Conservation (phyloP, 495 filamentous ascomycete species). For the Aspergillus ostianus region DNA sequence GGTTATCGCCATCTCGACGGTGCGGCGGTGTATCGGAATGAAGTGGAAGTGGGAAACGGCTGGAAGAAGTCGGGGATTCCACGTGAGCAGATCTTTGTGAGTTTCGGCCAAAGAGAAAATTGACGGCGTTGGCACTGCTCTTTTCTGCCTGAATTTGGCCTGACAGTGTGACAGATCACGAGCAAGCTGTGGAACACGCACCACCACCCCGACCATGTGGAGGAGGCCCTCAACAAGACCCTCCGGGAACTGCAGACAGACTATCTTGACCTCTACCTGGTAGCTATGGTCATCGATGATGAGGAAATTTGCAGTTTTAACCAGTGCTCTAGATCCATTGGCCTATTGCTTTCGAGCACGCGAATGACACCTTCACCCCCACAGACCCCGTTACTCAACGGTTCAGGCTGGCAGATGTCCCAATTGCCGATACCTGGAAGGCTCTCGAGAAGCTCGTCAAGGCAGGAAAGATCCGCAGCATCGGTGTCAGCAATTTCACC, state of each 20-base stretch:
- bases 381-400: conserved; percentile 34
- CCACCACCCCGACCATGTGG: conserved; percentile 40
- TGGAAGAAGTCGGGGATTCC: conserved; percentile 43
- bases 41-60: conserved; percentile 43
- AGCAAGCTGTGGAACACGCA: conserved; percentile 48
- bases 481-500: conserved; percentile 81
- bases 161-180: conserved; percentile 37
- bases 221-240: conserved; percentile 41
- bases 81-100: conserved; percentile 43
- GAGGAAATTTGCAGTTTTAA: background rate
- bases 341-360: conserved; percentile 60
- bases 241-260: conserved; percentile 43
- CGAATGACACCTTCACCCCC: conserved; percentile 46
- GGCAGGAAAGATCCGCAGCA: conserved; percentile 66
- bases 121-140: background rate
- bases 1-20: conserved; percentile 49
- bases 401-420: conserved; percentile 35
- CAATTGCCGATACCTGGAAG: conserved; percentile 58
- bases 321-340: conserved; percentile 31
- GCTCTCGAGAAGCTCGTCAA: conserved; percentile 67
- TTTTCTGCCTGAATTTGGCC: background rate
- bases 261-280: conserved; percentile 47
- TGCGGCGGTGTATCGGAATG: conserved; percentile 41
- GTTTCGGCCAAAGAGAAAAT: conserved; percentile 6
- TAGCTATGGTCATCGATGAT: conserved; percentile 22